A percentile compares a stretch with the other conserved stretches of the same genome.
Conservation (phyloP, 1,284 basidiomycete species). For the Apiotrichum gamsii region DNA sequence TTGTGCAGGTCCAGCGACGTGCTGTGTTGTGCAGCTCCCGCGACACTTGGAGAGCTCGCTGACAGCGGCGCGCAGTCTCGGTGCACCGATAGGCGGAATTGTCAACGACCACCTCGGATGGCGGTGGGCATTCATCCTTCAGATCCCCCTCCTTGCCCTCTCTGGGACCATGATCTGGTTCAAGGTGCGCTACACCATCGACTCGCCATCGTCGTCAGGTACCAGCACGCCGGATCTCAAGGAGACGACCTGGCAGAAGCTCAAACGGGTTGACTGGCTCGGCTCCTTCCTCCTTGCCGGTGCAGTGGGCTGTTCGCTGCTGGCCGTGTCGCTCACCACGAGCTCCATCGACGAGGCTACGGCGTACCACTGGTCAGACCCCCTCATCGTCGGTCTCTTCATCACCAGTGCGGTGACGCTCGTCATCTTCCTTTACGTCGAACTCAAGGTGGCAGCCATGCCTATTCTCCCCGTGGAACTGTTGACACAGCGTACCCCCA, state of each 20-base stretch:
- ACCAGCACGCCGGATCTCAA: constrained; percentile 55
- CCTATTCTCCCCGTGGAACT: constrained; percentile 80
- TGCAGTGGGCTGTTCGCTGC: constrained; percentile 64
- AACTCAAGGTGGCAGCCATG: constrained; percentile 64
- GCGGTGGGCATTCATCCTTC: constrained; percentile 55
- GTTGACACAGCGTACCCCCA: constrained; percentile 59
- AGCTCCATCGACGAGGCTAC: constrained; percentile 27
- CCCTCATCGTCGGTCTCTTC: constrained; percentile 62
- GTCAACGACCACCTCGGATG: constrained; percentile 76
- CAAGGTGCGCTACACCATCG: constrained; percentile 56
- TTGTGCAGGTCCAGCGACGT: constrained; percentile 8
- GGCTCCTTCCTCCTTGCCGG: constrained; percentile 72
- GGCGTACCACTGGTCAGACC: constrained; percentile 57
- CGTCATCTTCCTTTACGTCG: constrained; percentile 62
- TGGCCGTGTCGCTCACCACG: constrained; percentile 69
- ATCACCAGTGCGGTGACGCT: constrained; percentile 54
- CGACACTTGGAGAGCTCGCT: constrained; percentile 1
- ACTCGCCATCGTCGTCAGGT: constrained; percentile 48
- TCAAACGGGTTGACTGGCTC: constrained; percentile 72
- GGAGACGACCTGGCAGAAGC: constrained; percentile 58
- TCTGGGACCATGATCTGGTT: constrained; percentile 62
- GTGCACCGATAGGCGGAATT: constrained; percentile 83
- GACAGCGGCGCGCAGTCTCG: constrained; percentile 61
- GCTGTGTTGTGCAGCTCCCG: background rate
- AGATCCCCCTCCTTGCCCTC: constrained; percentile 68